Percentiles rank a stretch among this genome's conserved stretches.
These are phyloP conservation scores for Fusarium coffeatum DNA, from an alignment of 2,329 filamentous ascomycete genomes.

Conservation along the genomic window DNA sequence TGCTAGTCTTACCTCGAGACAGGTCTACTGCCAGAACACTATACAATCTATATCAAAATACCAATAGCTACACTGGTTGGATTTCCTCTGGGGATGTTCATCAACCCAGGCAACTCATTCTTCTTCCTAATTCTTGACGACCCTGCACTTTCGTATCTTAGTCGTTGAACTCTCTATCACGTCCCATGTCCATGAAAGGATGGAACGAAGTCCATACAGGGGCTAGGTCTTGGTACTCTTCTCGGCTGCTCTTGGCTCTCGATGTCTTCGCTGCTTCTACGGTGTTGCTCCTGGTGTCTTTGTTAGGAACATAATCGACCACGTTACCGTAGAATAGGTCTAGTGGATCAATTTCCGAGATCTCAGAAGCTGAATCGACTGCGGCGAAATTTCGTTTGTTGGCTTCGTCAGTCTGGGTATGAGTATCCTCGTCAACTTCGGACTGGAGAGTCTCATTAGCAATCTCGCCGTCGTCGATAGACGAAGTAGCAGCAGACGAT, in stretches of 20 bases:
- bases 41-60: not conserved
- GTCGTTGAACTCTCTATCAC: constrained; percentile 9
- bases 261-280: not conserved
- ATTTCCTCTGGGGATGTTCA: not conserved
- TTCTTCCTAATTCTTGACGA: not conserved
- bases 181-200: not conserved
- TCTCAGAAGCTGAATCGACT: not conserved
- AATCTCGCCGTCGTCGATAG: not conserved
- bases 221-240: not conserved
- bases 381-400: not conserved
- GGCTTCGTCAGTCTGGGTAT: not conserved
- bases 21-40: not conserved
- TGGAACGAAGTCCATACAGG: constrained; percentile 6
- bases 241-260: not conserved
- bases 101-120: not conserved
- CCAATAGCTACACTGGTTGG: no score
- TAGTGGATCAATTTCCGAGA: constrained; percentile 5
- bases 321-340: constrained; percentile 3
- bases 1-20: not conserved
- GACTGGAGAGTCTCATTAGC: not conserved
- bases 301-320: no score
- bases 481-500: not conserved
- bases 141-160: not conserved
- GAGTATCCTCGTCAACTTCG: not conserved
- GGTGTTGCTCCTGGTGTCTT: fast-evolving